Percentiles rank a stretch among this genome's conserved stretches.
Conservation (phyloP, 2,329 filamentous ascomycete genomes). For the Juglanconis oblonga region DNA sequence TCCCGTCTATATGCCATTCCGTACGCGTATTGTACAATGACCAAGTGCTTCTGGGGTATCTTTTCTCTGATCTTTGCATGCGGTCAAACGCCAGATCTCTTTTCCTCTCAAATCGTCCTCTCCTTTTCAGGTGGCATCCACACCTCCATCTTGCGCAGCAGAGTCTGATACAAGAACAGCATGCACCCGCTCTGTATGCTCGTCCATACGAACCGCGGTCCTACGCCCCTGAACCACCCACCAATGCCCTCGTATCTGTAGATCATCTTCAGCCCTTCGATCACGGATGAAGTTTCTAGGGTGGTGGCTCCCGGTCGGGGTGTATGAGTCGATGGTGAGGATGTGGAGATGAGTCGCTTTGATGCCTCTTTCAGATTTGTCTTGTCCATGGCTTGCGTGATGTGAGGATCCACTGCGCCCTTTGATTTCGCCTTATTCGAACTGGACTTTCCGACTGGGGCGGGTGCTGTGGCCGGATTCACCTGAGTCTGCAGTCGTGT, state of each 20-base stretch:
- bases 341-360: conserved; percentile 80
- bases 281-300: conserved; percentile 85
- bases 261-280: conserved; percentile 80
- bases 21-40: conserved; percentile 14
- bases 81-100: background rate
- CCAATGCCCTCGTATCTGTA: conserved; percentile 84
- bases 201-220: conserved; percentile 91
- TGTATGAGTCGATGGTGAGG: conserved; percentile 80
- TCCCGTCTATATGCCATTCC: conserved; percentile 14
- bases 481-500: conserved; percentile 94
- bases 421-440: conserved; percentile 21
- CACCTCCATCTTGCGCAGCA: conserved; percentile 72
- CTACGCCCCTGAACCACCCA: conserved; percentile 93
- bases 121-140: conserved; percentile 32
- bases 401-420: conserved; percentile 14
- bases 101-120: background rate
- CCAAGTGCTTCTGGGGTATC: conserved; percentile 15
- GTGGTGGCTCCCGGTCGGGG: conserved; percentile 74
- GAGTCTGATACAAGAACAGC: conserved; percentile 89
- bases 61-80: conserved; percentile 3
- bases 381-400: conserved; percentile 25
- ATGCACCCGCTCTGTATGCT: conserved; percentile 96
- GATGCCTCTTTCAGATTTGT: conserved; percentile 42
- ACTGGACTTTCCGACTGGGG: conserved; percentile 23
- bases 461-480: conserved; percentile 33